These are phyloP conservation scores for Carex myosuroides DNA, from an alignment of 176 grass and related monocot genomes.

Conservation along the genomic window DNA sequence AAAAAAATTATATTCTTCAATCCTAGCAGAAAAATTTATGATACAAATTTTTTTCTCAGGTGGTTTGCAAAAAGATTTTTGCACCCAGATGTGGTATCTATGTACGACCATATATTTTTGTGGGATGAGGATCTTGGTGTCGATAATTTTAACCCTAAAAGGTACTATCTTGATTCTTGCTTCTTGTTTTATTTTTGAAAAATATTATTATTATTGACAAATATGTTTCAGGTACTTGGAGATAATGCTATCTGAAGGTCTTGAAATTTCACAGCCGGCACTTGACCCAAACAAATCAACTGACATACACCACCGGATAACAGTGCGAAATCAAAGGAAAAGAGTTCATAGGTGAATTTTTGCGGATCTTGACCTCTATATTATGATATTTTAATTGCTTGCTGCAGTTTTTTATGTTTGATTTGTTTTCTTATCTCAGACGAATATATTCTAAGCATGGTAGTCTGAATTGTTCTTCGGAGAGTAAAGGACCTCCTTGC, in stretches of 20 bases:
- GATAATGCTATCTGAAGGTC: conserved; percentile 93
- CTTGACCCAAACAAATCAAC: conserved; percentile 80
- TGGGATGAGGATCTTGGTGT: conserved; percentile 99
- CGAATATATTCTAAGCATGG: conserved; percentile 70
- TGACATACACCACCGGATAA: conserved; percentile 94
- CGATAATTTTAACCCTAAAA: conserved; percentile 76
- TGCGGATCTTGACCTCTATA: not conserved
- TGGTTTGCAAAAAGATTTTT: conserved; percentile 99
- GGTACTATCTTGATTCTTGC: conserved; percentile 27
- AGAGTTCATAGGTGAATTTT: conserved; percentile 74
- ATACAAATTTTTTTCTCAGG: conserved; percentile 31
- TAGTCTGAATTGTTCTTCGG: conserved; percentile 72
- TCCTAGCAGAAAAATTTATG: not conserved
- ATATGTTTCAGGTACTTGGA: conserved; percentile 58
- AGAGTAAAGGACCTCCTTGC: conserved; percentile 90
- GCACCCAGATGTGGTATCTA: conserved; percentile 74
- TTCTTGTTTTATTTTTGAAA: not conserved
- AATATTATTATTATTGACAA: not conserved
- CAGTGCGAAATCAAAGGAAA: conserved; percentile 75
- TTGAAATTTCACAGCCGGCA: conserved; percentile 96
- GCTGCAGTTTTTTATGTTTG: not conserved
- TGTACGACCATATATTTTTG: conserved; percentile 80
- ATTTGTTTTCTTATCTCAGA: conserved; percentile 26
- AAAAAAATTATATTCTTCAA: not conserved
- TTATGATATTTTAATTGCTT: not conserved